Base-by-base conservation (phyloP, 1,139 yeast species). In the Taphrina wiesneri region DNA sequence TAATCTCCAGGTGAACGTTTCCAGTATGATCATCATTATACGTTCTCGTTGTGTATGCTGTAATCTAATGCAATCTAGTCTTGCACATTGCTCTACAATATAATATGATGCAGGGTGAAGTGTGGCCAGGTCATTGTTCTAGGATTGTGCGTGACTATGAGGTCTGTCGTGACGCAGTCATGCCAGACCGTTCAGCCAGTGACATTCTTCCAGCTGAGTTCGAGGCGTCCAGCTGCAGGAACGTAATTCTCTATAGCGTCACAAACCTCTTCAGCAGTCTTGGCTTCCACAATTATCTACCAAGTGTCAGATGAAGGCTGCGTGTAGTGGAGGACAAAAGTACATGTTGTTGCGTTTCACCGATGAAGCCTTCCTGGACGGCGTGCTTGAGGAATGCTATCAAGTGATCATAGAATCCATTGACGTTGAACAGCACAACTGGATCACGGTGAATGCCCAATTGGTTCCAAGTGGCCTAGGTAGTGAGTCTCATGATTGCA, bases 391-490 rank as follows among this genome's bases (percentile, higher is more conserved):
- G 77, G 71, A 87, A 90, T 64, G 76, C 79, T 71, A 89, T 77
- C 69, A 90, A 82, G 54, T 83, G 84, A 75, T 90, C 91, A 75
- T 83, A 90, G 76, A 88, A 90, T 0, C 96, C 96, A 75, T 87
- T 82, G 67, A 87, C 81, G 77, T 90, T 90, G 77, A 86, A 85
- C 57, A 90, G 75, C 21, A 90, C 86, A 72, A 90, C 84, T 19
- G 96, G 96, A 75, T 87, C 87, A 70, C 81, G 79, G 77, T 90
- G 97, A 71, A 90, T 90, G 51, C 91, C 93, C 72, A 90, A 81
- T 78, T 90, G 97, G 69, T 86, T 86, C 93, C 97, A 90, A 3
- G 97, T 90, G 65, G 88, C 87, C 59, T 54, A n/a, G 11, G 39
- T 21, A 4, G 19, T 17, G 19, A n/a, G 36, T 5, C 6, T 26